Conservation (phyloP, 768 basidiomycete species). For the Pilatotrama ljubarskyi region DNA sequence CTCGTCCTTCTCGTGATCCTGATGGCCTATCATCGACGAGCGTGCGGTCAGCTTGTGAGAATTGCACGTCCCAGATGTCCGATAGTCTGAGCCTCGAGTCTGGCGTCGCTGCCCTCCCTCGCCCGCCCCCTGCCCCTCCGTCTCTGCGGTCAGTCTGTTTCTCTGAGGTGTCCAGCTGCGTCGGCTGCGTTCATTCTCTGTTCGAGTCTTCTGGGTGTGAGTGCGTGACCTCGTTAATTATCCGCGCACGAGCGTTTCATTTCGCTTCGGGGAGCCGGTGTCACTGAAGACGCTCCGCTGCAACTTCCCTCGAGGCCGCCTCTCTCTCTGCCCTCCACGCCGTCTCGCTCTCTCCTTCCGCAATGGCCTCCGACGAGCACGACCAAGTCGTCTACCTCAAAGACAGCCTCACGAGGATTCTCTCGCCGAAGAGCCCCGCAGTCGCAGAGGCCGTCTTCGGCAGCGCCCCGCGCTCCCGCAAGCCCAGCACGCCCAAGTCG, state of each 20-base stretch:
- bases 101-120: neutral
- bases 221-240: neutral
- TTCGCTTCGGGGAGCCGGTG: slow-evolving; percentile 12
- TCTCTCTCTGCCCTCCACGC: neutral
- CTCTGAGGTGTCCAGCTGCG: neutral
- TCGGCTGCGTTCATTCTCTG: neutral
- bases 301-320: neutral
- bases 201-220: neutral
- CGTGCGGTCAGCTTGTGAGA: neutral
- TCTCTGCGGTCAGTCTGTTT: neutral
- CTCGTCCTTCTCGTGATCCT: slow-evolving; percentile 9
- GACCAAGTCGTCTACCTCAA: slow-evolving; percentile 18
- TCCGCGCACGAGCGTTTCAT: neutral
- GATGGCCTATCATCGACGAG: slow-evolving; percentile 9
- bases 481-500: slow-evolving; percentile 19
- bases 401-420: slow-evolving; percentile 3
- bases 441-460: slow-evolving; percentile 25
- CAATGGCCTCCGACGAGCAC: slow-evolving; percentile 8
- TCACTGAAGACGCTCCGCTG: slow-evolving; percentile 1
- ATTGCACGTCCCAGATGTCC: neutral
- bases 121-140: neutral
- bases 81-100: neutral
- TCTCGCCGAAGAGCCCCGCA: slow-evolving; percentile 20
- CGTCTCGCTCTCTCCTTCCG: neutral
- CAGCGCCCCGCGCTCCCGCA: slow-evolving; percentile 21